A percentile compares a stretch with the other conserved stretches of the same genome.
phyloP scores from a whole-genome alignment of 2,329 filamentous ascomycete species.

The Elsinoe necatrix region DNA sequence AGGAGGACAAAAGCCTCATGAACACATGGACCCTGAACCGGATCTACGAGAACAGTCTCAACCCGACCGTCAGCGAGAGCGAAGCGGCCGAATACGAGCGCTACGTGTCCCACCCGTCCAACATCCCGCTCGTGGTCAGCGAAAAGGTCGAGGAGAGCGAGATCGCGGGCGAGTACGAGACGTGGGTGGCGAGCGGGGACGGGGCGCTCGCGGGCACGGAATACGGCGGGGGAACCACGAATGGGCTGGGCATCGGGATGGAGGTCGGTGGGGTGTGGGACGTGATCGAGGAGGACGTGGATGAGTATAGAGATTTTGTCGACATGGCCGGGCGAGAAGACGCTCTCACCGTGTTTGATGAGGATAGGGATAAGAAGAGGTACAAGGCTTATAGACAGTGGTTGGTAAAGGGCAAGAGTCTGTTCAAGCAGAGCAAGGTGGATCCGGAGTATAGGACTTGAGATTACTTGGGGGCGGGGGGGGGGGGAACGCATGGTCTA shows the following conservation, averaged over 20 bases:
- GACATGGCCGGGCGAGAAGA: slow-evolving; percentile 60
- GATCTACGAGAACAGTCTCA: slow-evolving; percentile 74
- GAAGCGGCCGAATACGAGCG: slow-evolving; percentile 81
- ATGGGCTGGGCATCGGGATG: slow-evolving; percentile 36
- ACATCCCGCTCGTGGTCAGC: slow-evolving; percentile 72
- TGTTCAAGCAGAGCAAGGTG: slow-evolving; percentile 75
- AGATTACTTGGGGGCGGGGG: no score
- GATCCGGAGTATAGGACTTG: slow-evolving; percentile 38
- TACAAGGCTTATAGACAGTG: slow-evolving; percentile 97
- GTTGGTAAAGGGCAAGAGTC: slow-evolving; percentile 75
- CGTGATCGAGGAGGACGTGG: slow-evolving; percentile 53
- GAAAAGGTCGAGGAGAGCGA: slow-evolving; percentile 55
- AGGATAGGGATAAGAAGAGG: slow-evolving; percentile 82
- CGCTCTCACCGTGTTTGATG: slow-evolving; percentile 76
- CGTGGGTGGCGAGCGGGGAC: slow-evolving; percentile 25
- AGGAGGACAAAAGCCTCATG: slow-evolving; percentile 63
- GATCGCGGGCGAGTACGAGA: slow-evolving; percentile 18
- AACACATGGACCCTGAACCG: slow-evolving; percentile 85
- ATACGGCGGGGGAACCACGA: slow-evolving; percentile 47
- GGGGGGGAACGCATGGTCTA: background rate
- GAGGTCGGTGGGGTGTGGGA: slow-evolving; percentile 27
- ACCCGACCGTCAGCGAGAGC: slow-evolving; percentile 66
- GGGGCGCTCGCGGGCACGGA: slow-evolving; percentile 1
- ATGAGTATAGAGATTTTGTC: slow-evolving; percentile 69
- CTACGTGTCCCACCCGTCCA: slow-evolving; percentile 84